phyloP scores from a whole-genome alignment of 1,139 yeast species.

The Suhomyces kunorum region DNA sequence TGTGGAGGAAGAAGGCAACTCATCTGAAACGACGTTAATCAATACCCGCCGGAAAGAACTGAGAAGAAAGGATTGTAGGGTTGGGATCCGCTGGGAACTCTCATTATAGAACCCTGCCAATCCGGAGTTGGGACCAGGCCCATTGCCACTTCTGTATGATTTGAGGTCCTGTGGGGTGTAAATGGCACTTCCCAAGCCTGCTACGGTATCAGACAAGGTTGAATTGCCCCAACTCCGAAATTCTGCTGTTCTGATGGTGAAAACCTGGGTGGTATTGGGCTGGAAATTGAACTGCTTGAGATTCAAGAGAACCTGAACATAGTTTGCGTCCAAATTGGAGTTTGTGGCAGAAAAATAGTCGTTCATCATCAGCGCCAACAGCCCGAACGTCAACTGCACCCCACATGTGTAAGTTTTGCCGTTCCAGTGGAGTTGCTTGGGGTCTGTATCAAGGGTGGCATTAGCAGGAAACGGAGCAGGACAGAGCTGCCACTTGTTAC shows the following conservation, averaged over 20 bases:
- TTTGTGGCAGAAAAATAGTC: slow-evolving; percentile 50
- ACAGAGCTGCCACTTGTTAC: slow-evolving; percentile 66
- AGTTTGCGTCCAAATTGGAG: slow-evolving; percentile 55
- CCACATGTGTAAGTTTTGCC: slow-evolving; percentile 39
- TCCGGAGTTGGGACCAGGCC: not conserved
- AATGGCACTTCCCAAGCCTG: slow-evolving; percentile 21
- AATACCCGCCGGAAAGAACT: slow-evolving; percentile 42
- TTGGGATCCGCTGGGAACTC: slow-evolving; percentile 10
- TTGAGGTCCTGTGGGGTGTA: slow-evolving; percentile 32
- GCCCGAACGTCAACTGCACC: slow-evolving; percentile 42
- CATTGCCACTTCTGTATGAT: not conserved
- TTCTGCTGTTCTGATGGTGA: slow-evolving; percentile 1
- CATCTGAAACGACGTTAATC: slow-evolving; percentile 34
- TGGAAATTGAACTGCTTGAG: slow-evolving; percentile 29
- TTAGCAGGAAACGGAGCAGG: slow-evolving; percentile 50
- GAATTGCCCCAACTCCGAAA: slow-evolving; percentile 28
- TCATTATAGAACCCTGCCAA: slow-evolving; percentile 9
- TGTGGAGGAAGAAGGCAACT: slow-evolving; percentile 21
- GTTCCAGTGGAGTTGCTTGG: slow-evolving; percentile 30
- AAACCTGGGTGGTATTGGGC: slow-evolving; percentile 5
- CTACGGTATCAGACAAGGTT: slow-evolving; percentile 29
- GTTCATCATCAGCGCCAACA: slow-evolving; percentile 23
- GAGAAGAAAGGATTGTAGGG: slow-evolving; percentile 40
- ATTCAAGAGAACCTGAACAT: slow-evolving; percentile 55
- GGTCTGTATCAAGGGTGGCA: slow-evolving; percentile 21